Conservation (phyloP, 805 yeast genomes). For the Wickerhamomyces chambardii region DNA sequence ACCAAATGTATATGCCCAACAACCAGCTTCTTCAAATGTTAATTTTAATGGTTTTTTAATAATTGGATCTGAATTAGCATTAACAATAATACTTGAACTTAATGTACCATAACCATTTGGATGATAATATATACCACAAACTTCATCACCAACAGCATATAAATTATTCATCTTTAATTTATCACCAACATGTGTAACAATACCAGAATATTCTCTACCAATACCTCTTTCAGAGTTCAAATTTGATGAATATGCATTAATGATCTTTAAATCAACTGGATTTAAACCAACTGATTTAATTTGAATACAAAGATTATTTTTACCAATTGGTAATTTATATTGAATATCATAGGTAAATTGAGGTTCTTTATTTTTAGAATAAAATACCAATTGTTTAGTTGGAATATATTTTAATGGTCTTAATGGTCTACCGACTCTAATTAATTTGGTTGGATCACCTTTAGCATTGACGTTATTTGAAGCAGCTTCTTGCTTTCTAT, state of each 20-base stretch:
- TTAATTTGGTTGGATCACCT: conserved; percentile 12
- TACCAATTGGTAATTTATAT: conserved; percentile 37
- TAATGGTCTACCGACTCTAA: conserved; percentile 33
- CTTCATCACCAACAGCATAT: conserved; percentile 45
- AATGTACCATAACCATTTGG: conserved; percentile 46
- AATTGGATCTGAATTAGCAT: conserved; percentile 41
- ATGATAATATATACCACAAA: conserved; percentile 53
- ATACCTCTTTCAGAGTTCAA: conserved; percentile 50
- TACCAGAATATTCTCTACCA: conserved; percentile 67
- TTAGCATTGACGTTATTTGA: not conserved
- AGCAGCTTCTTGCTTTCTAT: not conserved
- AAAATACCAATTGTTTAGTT: conserved; percentile 34
- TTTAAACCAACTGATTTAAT: conserved; percentile 52
- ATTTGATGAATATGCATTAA: conserved; percentile 43
- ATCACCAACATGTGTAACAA: conserved; percentile 44
- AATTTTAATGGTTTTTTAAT: conserved; percentile 38
- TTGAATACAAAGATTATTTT: conserved; percentile 44
- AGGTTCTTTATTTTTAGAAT: conserved; percentile 25
- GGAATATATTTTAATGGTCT: conserved; percentile 45
- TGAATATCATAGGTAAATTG: conserved; percentile 44
- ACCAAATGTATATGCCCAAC: conserved; percentile 53
- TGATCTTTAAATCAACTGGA: conserved; percentile 56
- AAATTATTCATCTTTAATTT: conserved; percentile 25
- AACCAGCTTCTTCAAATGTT: conserved; percentile 46
- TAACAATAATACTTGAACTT: conserved; percentile 45